Percentiles rank a stretch among this genome's conserved stretches.
phyloP scores from a whole-genome alignment of 2,329 filamentous ascomycete species.

The Cercospora berteroae region DNA sequence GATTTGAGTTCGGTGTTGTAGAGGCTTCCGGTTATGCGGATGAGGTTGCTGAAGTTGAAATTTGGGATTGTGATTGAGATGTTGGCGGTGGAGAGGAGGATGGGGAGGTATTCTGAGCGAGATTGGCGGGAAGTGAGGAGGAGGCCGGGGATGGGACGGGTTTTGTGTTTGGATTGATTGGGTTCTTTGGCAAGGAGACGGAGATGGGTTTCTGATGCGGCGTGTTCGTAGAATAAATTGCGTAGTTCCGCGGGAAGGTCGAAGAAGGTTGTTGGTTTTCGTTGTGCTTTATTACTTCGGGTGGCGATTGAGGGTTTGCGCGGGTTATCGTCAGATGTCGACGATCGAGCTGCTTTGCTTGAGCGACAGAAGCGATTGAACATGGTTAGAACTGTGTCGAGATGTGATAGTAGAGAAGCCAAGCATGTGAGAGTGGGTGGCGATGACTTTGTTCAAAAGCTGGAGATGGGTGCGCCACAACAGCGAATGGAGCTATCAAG shows the following conservation, averaged over 20 bases:
- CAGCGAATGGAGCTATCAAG: not conserved
- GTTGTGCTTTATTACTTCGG: not conserved
- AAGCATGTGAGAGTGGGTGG: not conserved
- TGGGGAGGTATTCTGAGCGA: conserved; percentile 30
- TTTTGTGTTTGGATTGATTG: not conserved
- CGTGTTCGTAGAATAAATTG: conserved; percentile 32
- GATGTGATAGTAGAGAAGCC: not conserved
- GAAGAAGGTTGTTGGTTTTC: conserved; percentile 29
- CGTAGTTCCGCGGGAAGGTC: conserved; percentile 35
- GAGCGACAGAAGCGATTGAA: not conserved
- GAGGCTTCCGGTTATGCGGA: conserved; percentile 26
- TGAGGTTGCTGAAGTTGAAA: conserved; percentile 33
- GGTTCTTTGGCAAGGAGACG: not conserved
- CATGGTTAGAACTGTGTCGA: not conserved
- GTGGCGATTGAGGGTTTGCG: conserved; percentile 10
- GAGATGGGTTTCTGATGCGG: conserved; percentile 20
- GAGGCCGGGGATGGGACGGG: conserved; percentile 24
- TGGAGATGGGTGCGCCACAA: not conserved
- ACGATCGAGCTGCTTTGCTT: not conserved
- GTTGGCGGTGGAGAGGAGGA: conserved; percentile 29
- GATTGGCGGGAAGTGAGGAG: conserved; percentile 29
- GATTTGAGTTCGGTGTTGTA: conserved; percentile 34
- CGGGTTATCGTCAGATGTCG: not conserved
- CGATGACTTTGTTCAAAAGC: not conserved
- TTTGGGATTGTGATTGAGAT: conserved; percentile 24